A percentile compares a stretch with the other conserved stretches of the same genome.
These are phyloP conservation scores for Mucuna pruriens DNA, from an alignment of 306 rosid species.

Conservation along the genomic window DNA sequence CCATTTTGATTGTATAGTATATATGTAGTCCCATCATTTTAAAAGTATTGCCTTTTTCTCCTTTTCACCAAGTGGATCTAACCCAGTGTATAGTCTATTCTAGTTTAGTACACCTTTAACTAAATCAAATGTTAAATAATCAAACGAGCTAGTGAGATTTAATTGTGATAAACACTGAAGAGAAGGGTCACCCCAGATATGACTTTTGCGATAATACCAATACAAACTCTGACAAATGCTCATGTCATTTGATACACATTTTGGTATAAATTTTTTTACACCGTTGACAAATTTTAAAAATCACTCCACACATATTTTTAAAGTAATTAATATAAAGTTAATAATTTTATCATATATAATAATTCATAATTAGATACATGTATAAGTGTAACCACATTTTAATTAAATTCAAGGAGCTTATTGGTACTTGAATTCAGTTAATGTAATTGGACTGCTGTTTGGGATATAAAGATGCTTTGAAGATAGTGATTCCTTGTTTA, in stretches of 20 bases:
- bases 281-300: background rate
- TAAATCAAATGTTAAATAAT: conserved; percentile 26
- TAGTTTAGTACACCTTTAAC: conserved; percentile 16
- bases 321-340: background rate
- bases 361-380: background rate
- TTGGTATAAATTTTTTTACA: background rate
- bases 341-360: background rate
- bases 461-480: conserved; percentile 4
- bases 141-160: conserved; percentile 28
- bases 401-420: conserved; percentile 15
- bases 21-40: conserved; percentile 43
- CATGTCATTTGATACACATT: background rate
- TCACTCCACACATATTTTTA: background rate
- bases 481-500: background rate
- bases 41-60: conserved; percentile 28
- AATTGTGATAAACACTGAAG: conserved; percentile 13
- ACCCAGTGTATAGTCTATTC: conserved; percentile 40
- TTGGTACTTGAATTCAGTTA: conserved; percentile 23
- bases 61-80: conserved; percentile 31
- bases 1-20: conserved; percentile 38
- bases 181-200: conserved; percentile 17
- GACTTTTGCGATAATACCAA: background rate
- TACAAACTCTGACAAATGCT: background rate
- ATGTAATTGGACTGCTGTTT: conserved; percentile 17
- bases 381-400: background rate